Evolutionary conservation across 768 basidiomycete species (phyloP), one percentile per base, ranked within the genome.

Genomic region (Russula dissimulans): DNA sequence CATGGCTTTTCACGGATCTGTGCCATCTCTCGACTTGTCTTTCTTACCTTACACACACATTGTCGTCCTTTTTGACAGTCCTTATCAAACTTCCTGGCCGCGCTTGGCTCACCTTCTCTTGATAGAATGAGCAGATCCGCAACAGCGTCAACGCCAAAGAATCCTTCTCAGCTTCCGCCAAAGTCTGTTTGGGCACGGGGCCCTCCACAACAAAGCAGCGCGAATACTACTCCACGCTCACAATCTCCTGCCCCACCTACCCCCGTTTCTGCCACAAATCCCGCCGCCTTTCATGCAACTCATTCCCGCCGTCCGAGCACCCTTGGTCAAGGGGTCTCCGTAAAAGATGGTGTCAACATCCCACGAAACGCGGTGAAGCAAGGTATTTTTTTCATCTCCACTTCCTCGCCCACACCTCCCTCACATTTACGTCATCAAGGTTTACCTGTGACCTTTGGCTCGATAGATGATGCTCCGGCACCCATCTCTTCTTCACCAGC

Each of bases 71-170:
- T 22, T 4, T 45, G 4, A 42, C 47, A 22, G 34, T 2, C 12
- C 1, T 5, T 15, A 26, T 34, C 29, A 26, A 15, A 31, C 38
- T 52, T 39, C 6, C 32, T 14, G 22, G 22, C 22, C 22, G 5
- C 31, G 17, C 39, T 15, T 31, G 39, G 38, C 60, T 61, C n/a
- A 61, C 56, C 26, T 10, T 32, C 51, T 43, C 47, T 36, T 43
- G 36, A 9, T 66, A 91, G 89, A 91, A 95, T 95, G 92, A 95
- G 89, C 89, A 93, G 87, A 86, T 83, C 82, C 76, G 84, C 88
- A 67, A 81, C 86, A 74, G 79, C 82, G 74, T 77, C 87, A 74
- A 77, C 77, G 77, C 73, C 81, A 76, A 86, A 86, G 83, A 85
- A 77, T 78, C 80, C 81, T 75, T 73, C 83, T 77, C 83, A 79